Percentiles rank a stretch among this genome's conserved stretches.
phyloP scores from a whole-genome alignment of 148 eudicot species.

The Agrostemma githago region DNA sequence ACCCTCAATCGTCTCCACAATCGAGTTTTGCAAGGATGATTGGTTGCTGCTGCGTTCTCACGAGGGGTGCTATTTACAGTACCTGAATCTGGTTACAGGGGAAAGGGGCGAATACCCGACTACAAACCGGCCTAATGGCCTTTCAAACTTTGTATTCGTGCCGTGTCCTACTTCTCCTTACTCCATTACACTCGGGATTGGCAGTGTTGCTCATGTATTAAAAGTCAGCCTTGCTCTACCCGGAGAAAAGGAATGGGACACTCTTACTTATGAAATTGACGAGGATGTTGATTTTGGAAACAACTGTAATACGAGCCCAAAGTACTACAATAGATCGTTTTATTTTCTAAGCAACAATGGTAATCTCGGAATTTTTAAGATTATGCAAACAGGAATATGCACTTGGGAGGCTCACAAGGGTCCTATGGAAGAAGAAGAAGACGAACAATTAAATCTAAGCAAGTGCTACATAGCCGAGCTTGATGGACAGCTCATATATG shows the following conservation, averaged over 20 bases:
- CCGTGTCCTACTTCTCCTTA: conserved; percentile 6
- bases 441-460: neutral
- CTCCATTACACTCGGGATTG: neutral
- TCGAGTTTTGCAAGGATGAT: conserved; percentile 4
- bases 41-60: conserved; percentile 8
- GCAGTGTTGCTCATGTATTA: too few relatives aligned
- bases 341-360: neutral
- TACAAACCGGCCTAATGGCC: neutral
- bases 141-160: conserved; percentile 4
- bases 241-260: neutral
- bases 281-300: neutral
- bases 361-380: neutral
- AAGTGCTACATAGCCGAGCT: conserved; percentile 2
- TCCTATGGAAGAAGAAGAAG: neutral
- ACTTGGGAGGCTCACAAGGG: neutral
- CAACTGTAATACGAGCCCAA: neutral
- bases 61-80: neutral
- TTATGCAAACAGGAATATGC: neutral
- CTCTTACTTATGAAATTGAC: neutral
- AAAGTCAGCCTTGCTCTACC: neutral
- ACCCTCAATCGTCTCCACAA: neutral
- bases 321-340: conserved; percentile 1
- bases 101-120: neutral
- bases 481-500: neutral
- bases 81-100: neutral